Percentiles rank a stretch among this genome's conserved stretches.
phyloP scores from a whole-genome alignment of 2,329 filamentous ascomycete species.

The Talaromyces sp. region DNA sequence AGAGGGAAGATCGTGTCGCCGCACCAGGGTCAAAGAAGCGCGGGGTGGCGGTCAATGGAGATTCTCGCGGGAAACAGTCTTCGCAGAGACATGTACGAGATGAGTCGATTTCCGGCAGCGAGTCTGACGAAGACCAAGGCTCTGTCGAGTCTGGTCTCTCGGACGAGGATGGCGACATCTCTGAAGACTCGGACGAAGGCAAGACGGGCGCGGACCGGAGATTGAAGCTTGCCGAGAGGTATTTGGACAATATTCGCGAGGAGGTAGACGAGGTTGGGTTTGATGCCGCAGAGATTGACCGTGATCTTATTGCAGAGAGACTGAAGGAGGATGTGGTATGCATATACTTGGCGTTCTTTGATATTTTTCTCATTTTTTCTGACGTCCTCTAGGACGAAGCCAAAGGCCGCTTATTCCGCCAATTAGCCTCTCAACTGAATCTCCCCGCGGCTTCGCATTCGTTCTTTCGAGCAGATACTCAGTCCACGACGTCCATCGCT shows the following conservation, averaged over 20 bases:
- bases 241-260: conserved; percentile 81
- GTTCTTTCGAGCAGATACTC: conserved; percentile 72
- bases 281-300: conserved; percentile 88
- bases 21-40: conserved; percentile 41
- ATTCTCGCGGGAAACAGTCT: conserved; percentile 29
- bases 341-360: conserved; percentile 7
- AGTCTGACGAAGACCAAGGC: conserved; percentile 57
- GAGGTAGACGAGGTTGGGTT: conserved; percentile 82
- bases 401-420: conserved; percentile 83
- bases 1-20: conserved; percentile 53
- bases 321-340: conserved; percentile 78
- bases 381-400: conserved; percentile 57
- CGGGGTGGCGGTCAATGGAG: conserved; percentile 31
- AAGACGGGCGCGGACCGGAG: conserved; percentile 89
- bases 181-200: conserved; percentile 60
- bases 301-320: conserved; percentile 83
- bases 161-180: conserved; percentile 47
- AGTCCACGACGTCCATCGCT: conserved; percentile 72
- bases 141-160: conserved; percentile 43
- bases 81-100: conserved; percentile 48
- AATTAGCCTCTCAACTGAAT: conserved; percentile 67
- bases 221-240: conserved; percentile 80
- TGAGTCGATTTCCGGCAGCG: conserved; percentile 79
- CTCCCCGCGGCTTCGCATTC: conserved; percentile 63
- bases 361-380: conserved; percentile 5